Base-by-base conservation (phyloP, 345 rosid genomes). In the Populus alba region DNA sequence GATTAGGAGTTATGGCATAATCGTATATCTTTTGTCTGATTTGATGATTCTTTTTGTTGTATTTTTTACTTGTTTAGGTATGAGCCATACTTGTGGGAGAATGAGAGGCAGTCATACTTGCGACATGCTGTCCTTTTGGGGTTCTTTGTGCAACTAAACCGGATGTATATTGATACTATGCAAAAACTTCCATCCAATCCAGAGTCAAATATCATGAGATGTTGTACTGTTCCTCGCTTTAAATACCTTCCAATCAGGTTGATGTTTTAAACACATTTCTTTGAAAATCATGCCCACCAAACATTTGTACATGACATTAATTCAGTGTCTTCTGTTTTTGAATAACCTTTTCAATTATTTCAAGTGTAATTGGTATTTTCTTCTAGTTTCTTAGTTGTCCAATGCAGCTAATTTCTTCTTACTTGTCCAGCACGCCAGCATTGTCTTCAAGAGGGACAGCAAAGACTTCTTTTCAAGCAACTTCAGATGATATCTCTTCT, bases 71-170 rank as follows among this genome's bases (percentile, higher is more conserved):
- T 8, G 61, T 65, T 23, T 61, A 95, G 98, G 90, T 95, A 91
- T 75, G 97, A 96, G 89, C 94, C 97, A 73, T 92, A 90, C 85
- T 90, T 96, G 41, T 90, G 97, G 97, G 99, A 91, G 85, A 96
- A 94, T 82, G 98, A 89, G 88, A 92, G 83, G 83, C 98, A 92
- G 81, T 88, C 97, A 23, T 96, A 94, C 81, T 85, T 94, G 59
- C 89, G 92, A 51, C 97, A 96, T 83, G 97, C 99, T 78, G 98
- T 96, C 76, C 95, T 96, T 81, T 96, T 96, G 84, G 99, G 98
- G 68, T 94, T 96, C 87, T 94, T 96, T 86, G 97, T 96, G 87
- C 99, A 96, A 83, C 92, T 96, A 77, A 92, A 91, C 80, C 90
- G 99, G 73, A 86, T 91, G 92, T 94, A 96, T 73, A 89, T 92